Conservation (phyloP, 306 rosid species). For the Malus sylvestris region DNA sequence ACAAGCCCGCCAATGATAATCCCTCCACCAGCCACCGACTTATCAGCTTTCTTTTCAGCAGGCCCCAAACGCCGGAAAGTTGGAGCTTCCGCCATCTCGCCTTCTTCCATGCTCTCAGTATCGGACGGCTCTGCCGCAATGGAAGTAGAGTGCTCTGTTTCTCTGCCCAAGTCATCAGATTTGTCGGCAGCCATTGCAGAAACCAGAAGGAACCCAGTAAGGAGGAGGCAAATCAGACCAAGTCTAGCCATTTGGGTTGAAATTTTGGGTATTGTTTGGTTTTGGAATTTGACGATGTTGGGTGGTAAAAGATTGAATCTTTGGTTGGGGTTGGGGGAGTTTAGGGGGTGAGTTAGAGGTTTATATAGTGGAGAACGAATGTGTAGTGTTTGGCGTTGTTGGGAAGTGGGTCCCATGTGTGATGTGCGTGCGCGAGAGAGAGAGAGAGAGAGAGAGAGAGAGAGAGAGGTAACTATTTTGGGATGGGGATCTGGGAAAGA, state of each 20-base stretch:
- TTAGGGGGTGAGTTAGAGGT: neutral
- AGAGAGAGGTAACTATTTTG: neutral
- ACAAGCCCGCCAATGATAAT: constrained; percentile 82
- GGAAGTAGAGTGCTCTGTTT: constrained; percentile 19
- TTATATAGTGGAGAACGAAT: constrained; percentile 16
- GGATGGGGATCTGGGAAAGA: neutral
- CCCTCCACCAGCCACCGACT: constrained; percentile 85
- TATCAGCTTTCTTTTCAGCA: constrained; percentile 35
- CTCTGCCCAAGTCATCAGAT: constrained; percentile 20
- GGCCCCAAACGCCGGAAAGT: constrained; percentile 36
- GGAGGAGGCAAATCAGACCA: constrained; percentile 28
- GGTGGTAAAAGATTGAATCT: neutral
- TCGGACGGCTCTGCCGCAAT: constrained; percentile 19
- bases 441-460: neutral
- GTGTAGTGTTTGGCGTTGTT: constrained; percentile 18
- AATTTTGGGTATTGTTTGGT: neutral
- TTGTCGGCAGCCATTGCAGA: constrained; percentile 25
- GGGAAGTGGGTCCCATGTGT: constrained; percentile 27
- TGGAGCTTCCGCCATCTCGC: constrained; percentile 34
- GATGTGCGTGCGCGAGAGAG: neutral
- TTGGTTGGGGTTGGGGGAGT: neutral
- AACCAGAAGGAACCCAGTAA: constrained; percentile 35
- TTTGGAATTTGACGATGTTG: neutral
- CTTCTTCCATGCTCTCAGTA: too few species aligned
- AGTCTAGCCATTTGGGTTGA: constrained; percentile 34